Conservation (phyloP, 2,329 filamentous ascomycete genomes). For the Fusarium agapanthi region DNA sequence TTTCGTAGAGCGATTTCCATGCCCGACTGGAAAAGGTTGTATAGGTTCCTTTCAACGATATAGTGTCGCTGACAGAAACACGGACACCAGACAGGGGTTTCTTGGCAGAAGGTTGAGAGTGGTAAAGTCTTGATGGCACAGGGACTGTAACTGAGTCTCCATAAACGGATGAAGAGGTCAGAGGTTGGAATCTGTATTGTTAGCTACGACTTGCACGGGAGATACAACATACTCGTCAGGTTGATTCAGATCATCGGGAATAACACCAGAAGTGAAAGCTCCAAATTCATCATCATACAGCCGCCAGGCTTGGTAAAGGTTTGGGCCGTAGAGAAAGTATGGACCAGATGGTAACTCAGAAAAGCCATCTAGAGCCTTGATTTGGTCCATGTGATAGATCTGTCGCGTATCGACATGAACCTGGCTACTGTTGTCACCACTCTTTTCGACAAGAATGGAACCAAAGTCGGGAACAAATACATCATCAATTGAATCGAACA, state of each 20-base stretch:
- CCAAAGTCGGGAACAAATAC: conserved; percentile 52
- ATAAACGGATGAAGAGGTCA: conserved; percentile 40
- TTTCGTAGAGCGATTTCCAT: conserved; percentile 62
- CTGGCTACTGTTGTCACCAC: conserved; percentile 21
- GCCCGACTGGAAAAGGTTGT: conserved; percentile 67
- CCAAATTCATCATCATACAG: conserved; percentile 51
- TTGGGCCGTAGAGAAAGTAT: conserved; percentile 53
- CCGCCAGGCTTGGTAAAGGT: conserved; percentile 53
- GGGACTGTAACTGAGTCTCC: conserved; percentile 45
- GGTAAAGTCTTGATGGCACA: conserved; percentile 52
- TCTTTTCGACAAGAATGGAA: conserved; percentile 51
- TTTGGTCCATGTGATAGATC: conserved; percentile 36
- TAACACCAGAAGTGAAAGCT: conserved; percentile 50
- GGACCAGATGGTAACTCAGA: conserved; percentile 50
- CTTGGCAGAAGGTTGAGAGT: conserved; percentile 35
- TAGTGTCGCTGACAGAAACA: conserved; percentile 47
- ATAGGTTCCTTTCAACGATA: conserved; percentile 57
- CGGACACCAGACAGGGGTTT: conserved; percentile 51
- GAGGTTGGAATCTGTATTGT: conserved; percentile 44
- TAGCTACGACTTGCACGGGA: not conserved
- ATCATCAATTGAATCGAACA: conserved; percentile 49
- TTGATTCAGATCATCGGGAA: conserved; percentile 46
- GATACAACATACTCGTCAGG: conserved; percentile 37
- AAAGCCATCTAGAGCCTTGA: conserved; percentile 29
- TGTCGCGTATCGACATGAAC: not conserved